phyloP scores from a whole-genome alignment of 139 green algal genomes.

The Pedinophyceae sp. region DNA sequence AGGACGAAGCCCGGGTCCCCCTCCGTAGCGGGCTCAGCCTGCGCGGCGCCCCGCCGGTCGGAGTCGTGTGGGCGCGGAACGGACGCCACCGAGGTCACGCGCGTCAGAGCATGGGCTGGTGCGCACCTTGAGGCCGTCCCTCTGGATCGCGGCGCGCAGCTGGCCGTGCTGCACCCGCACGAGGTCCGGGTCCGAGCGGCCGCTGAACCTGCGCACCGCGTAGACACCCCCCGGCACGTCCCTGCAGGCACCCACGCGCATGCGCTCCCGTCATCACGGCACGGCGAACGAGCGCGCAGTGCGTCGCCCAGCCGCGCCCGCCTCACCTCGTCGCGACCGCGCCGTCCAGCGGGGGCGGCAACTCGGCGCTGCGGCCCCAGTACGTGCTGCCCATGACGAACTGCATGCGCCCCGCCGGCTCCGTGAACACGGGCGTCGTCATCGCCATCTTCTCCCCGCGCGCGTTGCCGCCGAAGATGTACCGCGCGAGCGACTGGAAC shows the following conservation, averaged over 20 bases:
- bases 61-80: no score
- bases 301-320: no score
- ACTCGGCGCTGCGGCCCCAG: no score
- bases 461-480: constrained; percentile 10
- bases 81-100: no score
- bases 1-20: neutral
- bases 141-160: neutral
- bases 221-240: constrained; percentile 1
- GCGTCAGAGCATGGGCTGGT: no score
- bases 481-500: constrained; percentile 5
- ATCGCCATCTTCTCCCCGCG: constrained; percentile 6
- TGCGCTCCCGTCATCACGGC: no score
- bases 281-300: no score
- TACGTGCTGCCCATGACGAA: constrained; percentile 10
- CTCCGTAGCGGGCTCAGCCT: no score
- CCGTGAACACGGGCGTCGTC: constrained; percentile 10
- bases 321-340: neutral
- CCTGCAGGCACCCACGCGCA: no score
- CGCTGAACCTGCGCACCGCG: neutral
- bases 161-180: neutral
- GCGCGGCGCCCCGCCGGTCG: no score
- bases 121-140: constrained; percentile 5
- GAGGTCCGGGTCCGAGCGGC: neutral
- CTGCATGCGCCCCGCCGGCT: constrained; percentile 1
- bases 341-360: no score